These are phyloP conservation scores for Wickerhamomyces kurtzmanii DNA, from an alignment of 805 yeast genomes.

Conservation along the genomic window DNA sequence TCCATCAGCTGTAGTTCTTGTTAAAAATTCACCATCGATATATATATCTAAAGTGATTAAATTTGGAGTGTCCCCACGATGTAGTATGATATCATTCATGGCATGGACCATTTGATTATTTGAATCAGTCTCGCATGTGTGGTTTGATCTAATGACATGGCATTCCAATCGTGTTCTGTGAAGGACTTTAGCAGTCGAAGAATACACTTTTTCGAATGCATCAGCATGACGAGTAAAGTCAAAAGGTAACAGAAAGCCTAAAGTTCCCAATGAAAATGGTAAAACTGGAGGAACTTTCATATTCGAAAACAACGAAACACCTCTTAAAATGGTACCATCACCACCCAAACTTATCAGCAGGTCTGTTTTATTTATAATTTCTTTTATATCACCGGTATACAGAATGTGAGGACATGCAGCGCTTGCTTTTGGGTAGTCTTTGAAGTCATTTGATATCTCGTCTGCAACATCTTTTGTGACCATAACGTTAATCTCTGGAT, in stretches of 20 bases:
- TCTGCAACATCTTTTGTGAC: constrained; percentile 66
- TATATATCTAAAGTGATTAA: constrained; percentile 75
- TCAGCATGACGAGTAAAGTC: constrained; percentile 52
- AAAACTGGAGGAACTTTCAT: constrained; percentile 78
- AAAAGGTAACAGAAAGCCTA: constrained; percentile 85
- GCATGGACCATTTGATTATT: constrained; percentile 47
- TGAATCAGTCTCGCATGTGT: constrained; percentile 2
- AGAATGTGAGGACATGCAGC: constrained; percentile 28
- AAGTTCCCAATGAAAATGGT: constrained; percentile 82
- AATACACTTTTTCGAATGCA: constrained; percentile 59
- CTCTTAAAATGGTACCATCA: constrained; percentile 86
- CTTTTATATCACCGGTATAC: constrained; percentile 48
- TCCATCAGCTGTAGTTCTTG: constrained; percentile 92
- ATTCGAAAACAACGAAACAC: constrained; percentile 68
- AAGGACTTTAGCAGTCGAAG: constrained; percentile 59
- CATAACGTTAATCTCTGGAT: constrained; percentile 71
- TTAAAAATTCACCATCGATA: constrained; percentile 75
- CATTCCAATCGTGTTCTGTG: constrained; percentile 77
- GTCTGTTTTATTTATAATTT: constrained; percentile 62
- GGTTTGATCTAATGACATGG: constrained; percentile 35
- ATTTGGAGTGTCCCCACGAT: constrained; percentile 84
- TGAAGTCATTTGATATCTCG: constrained; percentile 37
- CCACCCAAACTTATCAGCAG: constrained; percentile 88
- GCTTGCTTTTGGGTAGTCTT: constrained; percentile 12
- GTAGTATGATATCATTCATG: constrained; percentile 86